Evolutionary conservation across 2,329 filamentous ascomycete genomes (phyloP).

Genomic region (Colletotrichum falcatum): DNA sequence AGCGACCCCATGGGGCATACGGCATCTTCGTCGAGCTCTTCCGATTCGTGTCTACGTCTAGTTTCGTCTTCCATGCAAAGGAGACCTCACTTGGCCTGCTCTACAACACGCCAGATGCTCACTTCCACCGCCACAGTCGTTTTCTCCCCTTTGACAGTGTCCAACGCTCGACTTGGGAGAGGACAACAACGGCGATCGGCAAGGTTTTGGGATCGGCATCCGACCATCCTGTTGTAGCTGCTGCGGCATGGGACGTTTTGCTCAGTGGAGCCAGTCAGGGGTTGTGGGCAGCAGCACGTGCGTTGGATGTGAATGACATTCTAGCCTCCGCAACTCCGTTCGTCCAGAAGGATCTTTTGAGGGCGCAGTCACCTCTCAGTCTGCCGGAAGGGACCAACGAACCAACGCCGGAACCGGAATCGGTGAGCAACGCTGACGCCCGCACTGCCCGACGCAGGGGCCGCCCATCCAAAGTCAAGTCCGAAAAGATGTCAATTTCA

Average conservation of each 20-base stretch:
- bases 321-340: conserved; percentile 53
- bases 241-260: conserved; percentile 69
- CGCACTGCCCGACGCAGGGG: conserved; percentile 26
- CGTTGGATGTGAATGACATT: conserved; percentile 63
- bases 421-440: conserved; percentile 16
- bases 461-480: conserved; percentile 16
- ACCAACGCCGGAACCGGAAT: conserved; percentile 29
- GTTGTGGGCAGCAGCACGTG: conserved; percentile 67
- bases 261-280: conserved; percentile 66
- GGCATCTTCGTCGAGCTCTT: conserved; percentile 60
- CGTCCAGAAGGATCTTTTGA: conserved; percentile 40
- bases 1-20: conserved; percentile 54
- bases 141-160: conserved; percentile 60
- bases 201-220: conserved; percentile 62
- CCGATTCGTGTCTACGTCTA: conserved; percentile 57
- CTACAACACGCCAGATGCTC: conserved; percentile 60
- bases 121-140: conserved; percentile 62
- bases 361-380: conserved; percentile 25
- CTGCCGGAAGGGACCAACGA: conserved; percentile 13
- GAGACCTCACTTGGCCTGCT: conserved; percentile 57
- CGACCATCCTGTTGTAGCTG: conserved; percentile 69
- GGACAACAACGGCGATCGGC: conserved; percentile 57
- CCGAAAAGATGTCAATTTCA: conserved; percentile 13
- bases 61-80: conserved; percentile 59
- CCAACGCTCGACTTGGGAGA: conserved; percentile 58